Base-by-base conservation (phyloP, 371 early-diverging fungal species). In the Lichtheimia corymbifera region DNA sequence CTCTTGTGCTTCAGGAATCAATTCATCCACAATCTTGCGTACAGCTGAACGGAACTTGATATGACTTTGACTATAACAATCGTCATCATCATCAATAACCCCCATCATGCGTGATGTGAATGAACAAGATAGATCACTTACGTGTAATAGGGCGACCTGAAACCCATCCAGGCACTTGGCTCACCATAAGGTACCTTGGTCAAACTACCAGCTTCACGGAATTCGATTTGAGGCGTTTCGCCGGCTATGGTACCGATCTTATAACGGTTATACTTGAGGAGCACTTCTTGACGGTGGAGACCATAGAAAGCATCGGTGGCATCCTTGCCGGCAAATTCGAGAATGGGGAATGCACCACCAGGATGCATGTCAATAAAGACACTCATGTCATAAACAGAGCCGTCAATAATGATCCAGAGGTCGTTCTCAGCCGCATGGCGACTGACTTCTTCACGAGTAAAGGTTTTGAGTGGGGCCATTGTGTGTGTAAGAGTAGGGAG, bases 371-470 rank as follows among this genome's bases (percentile, higher is more conserved):
- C 76, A 54, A 96, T 43, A 68, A 97, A 98, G 15, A 77, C 71
- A 40, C 94, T 95, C 50, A 91, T 80, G 69, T 98, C 93, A 73
- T 94, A 97, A 1, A 98, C 94, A 58, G 84, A 87, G 42, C 85
- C 84, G 27, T 79, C 72, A 30, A 95, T 77, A 30, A 91, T 88
- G 70, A 96, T 91, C 97, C 97, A 98, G 57, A 86, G 72, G 66
- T 95, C 95, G 15, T 86, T 78, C 59, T 75, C 70, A 52, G 76
- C 77, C 30, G 84, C 80, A 72, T 97, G 97, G 65, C 76, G 67
- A 14, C 84, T 71, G 13, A 98, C 79, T 65, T 96, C 90, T 25
- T 84, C 86, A 55, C 80, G 78, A 11, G 89, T 87, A 63, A 61
- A 81, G 30, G 62, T 55, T 50, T 72, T 72, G 15, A 60, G 60